These are phyloP conservation scores for Phyllosticta capitalensis DNA, from an alignment of 2,329 filamentous ascomycete species.

Conservation along the genomic window DNA sequence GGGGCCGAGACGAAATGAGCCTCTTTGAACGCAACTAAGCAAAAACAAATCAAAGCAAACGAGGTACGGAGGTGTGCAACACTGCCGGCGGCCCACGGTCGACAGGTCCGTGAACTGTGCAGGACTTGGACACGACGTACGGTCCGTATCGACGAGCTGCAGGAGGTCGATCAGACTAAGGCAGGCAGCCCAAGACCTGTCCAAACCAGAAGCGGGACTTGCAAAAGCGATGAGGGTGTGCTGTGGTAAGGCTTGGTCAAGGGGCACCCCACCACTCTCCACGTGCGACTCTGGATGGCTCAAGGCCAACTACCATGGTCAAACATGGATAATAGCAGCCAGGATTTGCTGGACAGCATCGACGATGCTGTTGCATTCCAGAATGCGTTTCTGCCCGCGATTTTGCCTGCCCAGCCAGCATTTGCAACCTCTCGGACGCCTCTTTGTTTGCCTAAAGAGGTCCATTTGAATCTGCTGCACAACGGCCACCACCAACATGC, in stretches of 20 bases:
- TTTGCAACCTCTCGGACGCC: not conserved
- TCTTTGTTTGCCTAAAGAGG: not conserved
- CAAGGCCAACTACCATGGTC: not conserved
- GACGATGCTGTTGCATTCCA: not conserved
- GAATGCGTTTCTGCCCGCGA: not conserved
- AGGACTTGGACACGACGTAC: not conserved
- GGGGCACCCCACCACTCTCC: not conserved
- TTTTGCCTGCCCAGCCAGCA: not conserved
- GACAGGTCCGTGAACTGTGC: not conserved
- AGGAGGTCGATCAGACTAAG: not conserved
- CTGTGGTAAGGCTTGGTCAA: not conserved
- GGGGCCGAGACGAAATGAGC: not conserved
- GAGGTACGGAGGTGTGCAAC: not conserved
- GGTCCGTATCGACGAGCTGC: not conserved
- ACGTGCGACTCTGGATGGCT: not conserved
- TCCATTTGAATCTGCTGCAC: not conserved
- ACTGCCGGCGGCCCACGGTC: not conserved
- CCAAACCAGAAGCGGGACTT: not conserved
- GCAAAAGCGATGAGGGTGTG: not conserved
- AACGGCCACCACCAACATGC: not conserved
- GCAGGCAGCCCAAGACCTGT: not conserved
- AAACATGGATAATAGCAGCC: not conserved
- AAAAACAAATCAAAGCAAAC: not conserved
- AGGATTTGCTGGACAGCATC: not conserved
- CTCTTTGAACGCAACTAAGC: not conserved